These are phyloP conservation scores for Drosera spatulata DNA, from an alignment of 179 eudicot genomes.

Conservation along the genomic window DNA sequence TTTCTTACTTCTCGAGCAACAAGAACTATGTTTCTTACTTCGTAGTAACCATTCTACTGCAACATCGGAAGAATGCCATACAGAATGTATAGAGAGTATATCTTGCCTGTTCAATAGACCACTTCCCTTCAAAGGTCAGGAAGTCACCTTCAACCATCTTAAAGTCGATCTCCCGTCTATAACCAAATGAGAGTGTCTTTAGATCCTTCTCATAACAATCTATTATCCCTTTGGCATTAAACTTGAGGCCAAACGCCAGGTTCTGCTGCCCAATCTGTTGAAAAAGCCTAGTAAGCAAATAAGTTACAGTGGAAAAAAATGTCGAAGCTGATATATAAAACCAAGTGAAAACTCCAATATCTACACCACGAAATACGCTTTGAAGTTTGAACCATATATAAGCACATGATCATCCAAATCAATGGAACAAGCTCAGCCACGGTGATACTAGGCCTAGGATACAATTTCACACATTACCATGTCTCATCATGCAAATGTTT, in stretches of 20 bases:
- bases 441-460: too few relatives aligned
- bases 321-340: not conserved
- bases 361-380: too few relatives aligned
- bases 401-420: too few relatives aligned
- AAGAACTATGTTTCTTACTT: too few relatives aligned
- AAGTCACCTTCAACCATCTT: constrained; percentile 82
- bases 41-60: too few relatives aligned
- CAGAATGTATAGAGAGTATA: constrained; percentile 1
- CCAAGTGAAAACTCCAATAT: too few relatives aligned
- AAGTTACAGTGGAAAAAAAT: not conserved
- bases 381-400: too few relatives aligned
- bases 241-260: constrained; percentile 56
- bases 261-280: constrained; percentile 62
- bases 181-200: constrained; percentile 32
- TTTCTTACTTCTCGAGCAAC: too few relatives aligned
- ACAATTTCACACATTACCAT: too few relatives aligned
- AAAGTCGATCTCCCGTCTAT: constrained; percentile 59
- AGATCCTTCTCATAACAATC: constrained; percentile 67
- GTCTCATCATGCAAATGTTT: not conserved
- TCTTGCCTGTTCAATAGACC: constrained; percentile 68
- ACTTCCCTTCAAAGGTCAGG: constrained; percentile 54
- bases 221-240: constrained; percentile 61
- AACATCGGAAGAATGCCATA: too few relatives aligned
- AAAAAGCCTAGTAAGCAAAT: not conserved
- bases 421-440: too few relatives aligned